Percentiles rank a stretch among this genome's conserved stretches.
Evolutionary conservation across 495 filamentous ascomycete species (phyloP).

Genomic region (Aspergillus olivimuriae): DNA sequence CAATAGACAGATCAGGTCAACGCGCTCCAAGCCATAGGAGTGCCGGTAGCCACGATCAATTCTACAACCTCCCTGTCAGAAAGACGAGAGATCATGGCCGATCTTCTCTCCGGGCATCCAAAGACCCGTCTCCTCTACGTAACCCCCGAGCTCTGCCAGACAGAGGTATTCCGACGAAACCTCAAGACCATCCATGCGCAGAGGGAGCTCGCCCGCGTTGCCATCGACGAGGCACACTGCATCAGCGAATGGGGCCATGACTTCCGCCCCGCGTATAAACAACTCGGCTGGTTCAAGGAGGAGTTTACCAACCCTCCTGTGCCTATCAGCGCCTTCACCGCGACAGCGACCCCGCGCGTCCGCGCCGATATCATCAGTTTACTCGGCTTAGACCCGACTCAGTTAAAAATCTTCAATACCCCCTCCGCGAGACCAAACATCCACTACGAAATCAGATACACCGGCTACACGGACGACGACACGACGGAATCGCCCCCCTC

Average conservation of each 20-base stretch:
- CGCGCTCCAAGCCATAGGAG: conserved; percentile 62
- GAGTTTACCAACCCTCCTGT: conserved; percentile 71
- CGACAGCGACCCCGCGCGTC: conserved; percentile 78
- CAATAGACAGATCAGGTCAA: conserved; percentile 82
- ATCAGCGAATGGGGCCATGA: conserved; percentile 99
- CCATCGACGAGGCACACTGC: conserved; percentile 93
- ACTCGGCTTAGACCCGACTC: conserved; percentile 54
- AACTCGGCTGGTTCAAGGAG: conserved; percentile 79
- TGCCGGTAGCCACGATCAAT: conserved; percentile 81
- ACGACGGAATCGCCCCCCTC: conserved; percentile 14
- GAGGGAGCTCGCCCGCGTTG: conserved; percentile 75
- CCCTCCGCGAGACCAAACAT: conserved; percentile 77
- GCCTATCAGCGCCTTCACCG: conserved; percentile 85
- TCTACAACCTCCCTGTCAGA: conserved; percentile 63
- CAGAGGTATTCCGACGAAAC: conserved; percentile 68
- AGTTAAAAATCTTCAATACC: conserved; percentile 70
- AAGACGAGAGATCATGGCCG: conserved; percentile 61
- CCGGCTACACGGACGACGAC: conserved; percentile 44
- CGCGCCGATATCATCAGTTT: conserved; percentile 72
- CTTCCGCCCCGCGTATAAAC: conserved; percentile 87
- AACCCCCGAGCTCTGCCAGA: conserved; percentile 81
- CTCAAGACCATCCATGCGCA: conserved; percentile 71
- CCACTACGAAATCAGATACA: conserved; percentile 90
- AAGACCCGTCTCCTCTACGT: conserved; percentile 81
- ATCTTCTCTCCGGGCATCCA: conserved; percentile 84